A percentile compares a stretch with the other conserved stretches of the same genome.
Evolutionary conservation across 192 early-diverging fungal genomes (phyloP).

Genomic region (Umbelopsis sp.): DNA sequence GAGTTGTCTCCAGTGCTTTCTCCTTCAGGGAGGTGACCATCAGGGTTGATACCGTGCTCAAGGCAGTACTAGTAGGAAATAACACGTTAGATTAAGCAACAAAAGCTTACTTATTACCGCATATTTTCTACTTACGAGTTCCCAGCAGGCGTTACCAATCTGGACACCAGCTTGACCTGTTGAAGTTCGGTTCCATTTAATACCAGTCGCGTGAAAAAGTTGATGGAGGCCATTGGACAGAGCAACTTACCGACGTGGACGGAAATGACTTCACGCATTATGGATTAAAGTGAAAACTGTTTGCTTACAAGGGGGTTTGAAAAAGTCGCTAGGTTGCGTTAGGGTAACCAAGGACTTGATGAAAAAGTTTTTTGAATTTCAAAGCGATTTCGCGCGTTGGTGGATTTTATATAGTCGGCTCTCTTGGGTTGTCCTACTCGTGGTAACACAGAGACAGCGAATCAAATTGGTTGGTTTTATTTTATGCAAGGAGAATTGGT

Average conservation of each 20-base stretch:
- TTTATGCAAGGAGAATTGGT: not conserved
- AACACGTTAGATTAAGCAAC: not conserved
- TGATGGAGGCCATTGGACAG: not conserved
- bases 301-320: slow-evolving; percentile 10
- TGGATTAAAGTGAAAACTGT: slow-evolving; percentile 11
- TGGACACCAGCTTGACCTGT: slow-evolving; percentile 94
- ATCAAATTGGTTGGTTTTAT: slow-evolving; percentile 5
- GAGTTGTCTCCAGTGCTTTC: slow-evolving; percentile 26
- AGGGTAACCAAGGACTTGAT: slow-evolving; percentile 21
- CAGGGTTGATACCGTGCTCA: slow-evolving; percentile 98
- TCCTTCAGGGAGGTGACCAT: slow-evolving; percentile 68
- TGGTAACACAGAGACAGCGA: slow-evolving; percentile 14
- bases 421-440: slow-evolving; percentile 2
- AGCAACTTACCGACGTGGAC: slow-evolving; percentile 64
- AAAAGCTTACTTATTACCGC: not conserved
- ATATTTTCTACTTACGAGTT: slow-evolving; percentile 65
- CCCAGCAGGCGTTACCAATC: slow-evolving; percentile 99
- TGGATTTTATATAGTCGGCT: slow-evolving; percentile 6
- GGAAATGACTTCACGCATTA: slow-evolving; percentile 83
- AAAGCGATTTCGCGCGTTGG: not conserved
- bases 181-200: too few relatives aligned
- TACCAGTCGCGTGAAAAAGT: not conserved
- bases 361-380: not conserved
- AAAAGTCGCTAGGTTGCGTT: slow-evolving; percentile 20
- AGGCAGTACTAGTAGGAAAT: slow-evolving; percentile 61